Base-by-base conservation (phyloP, 1,139 yeast genomes). In the Schizosaccharomyces versatilis region DNA sequence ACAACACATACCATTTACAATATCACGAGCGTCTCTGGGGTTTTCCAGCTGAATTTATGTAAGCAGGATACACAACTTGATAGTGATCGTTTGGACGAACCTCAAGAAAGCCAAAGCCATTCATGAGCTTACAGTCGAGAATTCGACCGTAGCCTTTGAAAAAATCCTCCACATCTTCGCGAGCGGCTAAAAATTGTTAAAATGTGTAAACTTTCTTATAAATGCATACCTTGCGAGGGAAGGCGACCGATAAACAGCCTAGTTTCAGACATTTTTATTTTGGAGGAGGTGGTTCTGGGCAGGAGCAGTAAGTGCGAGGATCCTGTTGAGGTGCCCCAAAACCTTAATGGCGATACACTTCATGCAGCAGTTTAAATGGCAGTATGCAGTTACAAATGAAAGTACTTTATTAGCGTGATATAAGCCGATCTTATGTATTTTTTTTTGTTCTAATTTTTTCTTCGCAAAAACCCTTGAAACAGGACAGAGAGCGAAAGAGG, bases 1-100 rank as follows among this genome's bases (percentile, higher is more conserved):
- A 24, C 32, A 24, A 24, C 3, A 39, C 41, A 32, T 17, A 24
- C 32, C 49, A 44, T 44, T 44, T 32, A 63, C 60, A 40, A 61
- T 64, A 51, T 61, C 63, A 36, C 59, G 58, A 38, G 65, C 65
- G 55, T 63, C 65, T 8, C 63, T 60, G 24, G 62, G 41, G 40
- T 57, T 59, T 47, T 60, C 61, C 51, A 61, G 62, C 41, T 55
- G 61, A 40, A 15, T 38, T 47, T 54, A 36, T 54, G 49, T 14
- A 36, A 12, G 44, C 24, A 41, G 44, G n/a, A 40, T 2, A 36
- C n/a, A 36, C 19, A 7, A 36, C 24, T 1, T n/a, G 32, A 6
- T 6, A 15, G n/a, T 47, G 24, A 12, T 39, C 36, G 10, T 32
- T 55, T 9, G 8, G 19, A 10, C 36, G 36, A 12, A 39, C 41